phyloP scores from a whole-genome alignment of 2,329 filamentous ascomycete genomes.

The Penicillium digitatum region DNA sequence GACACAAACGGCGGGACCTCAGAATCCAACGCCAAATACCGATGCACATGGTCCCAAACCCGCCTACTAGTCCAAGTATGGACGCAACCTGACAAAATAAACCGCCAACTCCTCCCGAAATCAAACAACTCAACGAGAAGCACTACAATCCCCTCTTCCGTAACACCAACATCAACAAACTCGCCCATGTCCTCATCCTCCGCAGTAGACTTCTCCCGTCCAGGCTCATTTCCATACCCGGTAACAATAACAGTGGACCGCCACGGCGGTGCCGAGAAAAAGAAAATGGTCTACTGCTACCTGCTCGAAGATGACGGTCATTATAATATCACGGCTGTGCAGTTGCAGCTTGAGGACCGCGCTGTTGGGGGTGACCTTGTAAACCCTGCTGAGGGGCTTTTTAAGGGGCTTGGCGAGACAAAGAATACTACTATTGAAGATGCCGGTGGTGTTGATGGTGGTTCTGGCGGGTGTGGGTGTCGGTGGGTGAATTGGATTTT shows the following conservation, averaged over 20 bases:
- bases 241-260: constrained; percentile 58
- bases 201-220: constrained; percentile 47
- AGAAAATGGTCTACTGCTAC: constrained; percentile 61
- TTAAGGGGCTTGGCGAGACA: constrained; percentile 24
- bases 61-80: constrained; percentile 61
- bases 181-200: constrained; percentile 27
- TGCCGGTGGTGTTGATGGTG: constrained; percentile 54
- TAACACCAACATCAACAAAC: constrained; percentile 20
- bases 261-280: constrained; percentile 52
- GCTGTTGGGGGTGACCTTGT: constrained; percentile 50
- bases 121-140: constrained; percentile 8
- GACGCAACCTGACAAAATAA: constrained; percentile 47
- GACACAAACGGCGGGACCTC: constrained; percentile 50
- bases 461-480: constrained; percentile 57
- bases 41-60: constrained; percentile 60
- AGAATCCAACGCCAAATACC: constrained; percentile 44
- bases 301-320: constrained; percentile 48
- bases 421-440: constrained; percentile 12
- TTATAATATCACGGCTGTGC: constrained; percentile 44
- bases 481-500: constrained; percentile 54
- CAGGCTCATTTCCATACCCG: constrained; percentile 59
- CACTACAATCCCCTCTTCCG: constrained; percentile 5
- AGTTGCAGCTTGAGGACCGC: constrained; percentile 52
- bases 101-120: constrained; percentile 25
- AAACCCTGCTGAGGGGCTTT: constrained; percentile 49